Evolutionary conservation across 441 rosid species (phyloP).

Genomic region (Biscutella laevigata): DNA sequence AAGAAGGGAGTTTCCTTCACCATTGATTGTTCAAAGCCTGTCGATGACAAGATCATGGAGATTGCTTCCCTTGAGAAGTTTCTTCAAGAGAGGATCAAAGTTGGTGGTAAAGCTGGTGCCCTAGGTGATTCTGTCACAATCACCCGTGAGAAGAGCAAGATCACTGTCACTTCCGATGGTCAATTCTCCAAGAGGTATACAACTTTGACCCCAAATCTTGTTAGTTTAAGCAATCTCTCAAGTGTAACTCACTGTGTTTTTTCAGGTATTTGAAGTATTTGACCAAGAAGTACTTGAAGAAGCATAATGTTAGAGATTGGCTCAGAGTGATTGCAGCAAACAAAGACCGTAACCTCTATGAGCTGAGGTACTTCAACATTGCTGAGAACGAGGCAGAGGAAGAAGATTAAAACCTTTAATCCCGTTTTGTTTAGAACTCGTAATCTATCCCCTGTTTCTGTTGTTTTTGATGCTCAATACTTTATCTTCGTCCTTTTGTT

Average conservation of each 20-base stretch:
- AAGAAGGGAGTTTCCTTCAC: slow-evolving; percentile 68
- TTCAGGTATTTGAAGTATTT: slow-evolving; percentile 52
- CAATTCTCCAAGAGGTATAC: slow-evolving; percentile 58
- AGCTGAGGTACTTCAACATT: slow-evolving; percentile 77
- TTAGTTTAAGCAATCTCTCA: neutral
- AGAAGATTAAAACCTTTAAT: slow-evolving; percentile 36
- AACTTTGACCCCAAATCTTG: too few species aligned
- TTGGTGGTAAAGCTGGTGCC: slow-evolving; percentile 71
- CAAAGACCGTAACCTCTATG: slow-evolving; percentile 52
- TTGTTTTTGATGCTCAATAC: slow-evolving; percentile 13
- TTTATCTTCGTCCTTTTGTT: too few species aligned
- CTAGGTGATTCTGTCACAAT: slow-evolving; percentile 54
- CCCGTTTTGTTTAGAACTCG: slow-evolving; percentile 3
- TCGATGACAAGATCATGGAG: slow-evolving; percentile 60
- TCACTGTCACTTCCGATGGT: slow-evolving; percentile 53
- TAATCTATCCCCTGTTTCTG: neutral
- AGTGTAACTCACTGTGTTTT: neutral
- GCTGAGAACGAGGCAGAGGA: slow-evolving; percentile 81
- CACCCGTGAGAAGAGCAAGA: slow-evolving; percentile 65
- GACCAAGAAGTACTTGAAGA: slow-evolving; percentile 65
- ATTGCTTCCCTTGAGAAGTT: slow-evolving; percentile 80
- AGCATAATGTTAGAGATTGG: slow-evolving; percentile 72
- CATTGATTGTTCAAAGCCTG: slow-evolving; percentile 71
- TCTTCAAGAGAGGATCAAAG: slow-evolving; percentile 70
- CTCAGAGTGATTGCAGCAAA: slow-evolving; percentile 61